phyloP scores from a whole-genome alignment of 2,329 filamentous ascomycete genomes.

The Colletotrichum chrysophilum region DNA sequence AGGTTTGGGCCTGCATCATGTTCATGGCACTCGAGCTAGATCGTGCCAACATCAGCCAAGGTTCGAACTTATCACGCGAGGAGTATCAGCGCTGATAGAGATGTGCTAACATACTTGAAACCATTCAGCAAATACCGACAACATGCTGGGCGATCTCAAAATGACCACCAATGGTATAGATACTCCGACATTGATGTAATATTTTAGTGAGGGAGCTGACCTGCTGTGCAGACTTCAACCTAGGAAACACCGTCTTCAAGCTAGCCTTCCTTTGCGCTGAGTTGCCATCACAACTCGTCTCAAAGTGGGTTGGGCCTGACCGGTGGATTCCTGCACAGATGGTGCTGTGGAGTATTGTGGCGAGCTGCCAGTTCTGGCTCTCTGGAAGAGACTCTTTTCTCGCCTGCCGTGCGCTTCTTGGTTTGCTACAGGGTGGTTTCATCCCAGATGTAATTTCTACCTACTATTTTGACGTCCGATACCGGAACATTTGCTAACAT shows the following conservation, averaged over 20 bases:
- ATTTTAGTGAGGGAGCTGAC: background rate
- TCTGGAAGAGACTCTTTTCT: slow-evolving; percentile 35
- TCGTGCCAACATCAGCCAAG: slow-evolving; percentile 47
- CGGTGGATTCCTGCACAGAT: slow-evolving; percentile 64
- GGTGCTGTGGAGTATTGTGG: slow-evolving; percentile 56
- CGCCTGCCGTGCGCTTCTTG: slow-evolving; percentile 35
- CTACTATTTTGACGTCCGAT: background rate
- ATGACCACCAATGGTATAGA: slow-evolving; percentile 42
- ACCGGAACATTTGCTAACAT: accelerated
- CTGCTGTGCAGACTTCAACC: slow-evolving; percentile 43
- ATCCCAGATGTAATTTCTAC: slow-evolving; percentile 39
- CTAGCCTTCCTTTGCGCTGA: slow-evolving; percentile 59
- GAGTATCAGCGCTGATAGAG: background rate
- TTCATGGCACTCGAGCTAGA: slow-evolving; percentile 55
- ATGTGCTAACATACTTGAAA: slow-evolving; percentile 20
- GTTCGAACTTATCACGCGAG: slow-evolving; percentile 1
- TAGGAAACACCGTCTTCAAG: slow-evolving; percentile 54
- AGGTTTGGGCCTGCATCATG: slow-evolving; percentile 50
- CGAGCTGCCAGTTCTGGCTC: slow-evolving; percentile 46
- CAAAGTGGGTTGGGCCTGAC: slow-evolving; percentile 50
- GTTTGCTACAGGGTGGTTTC: slow-evolving; percentile 42
- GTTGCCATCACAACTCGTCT: slow-evolving; percentile 62
- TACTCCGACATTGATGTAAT: no score
- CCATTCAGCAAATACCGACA: slow-evolving; percentile 48
- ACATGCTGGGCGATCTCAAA: slow-evolving; percentile 47